These are phyloP conservation scores for Aquilaria sinensis DNA, from an alignment of 345 rosid genomes.

Conservation along the genomic window DNA sequence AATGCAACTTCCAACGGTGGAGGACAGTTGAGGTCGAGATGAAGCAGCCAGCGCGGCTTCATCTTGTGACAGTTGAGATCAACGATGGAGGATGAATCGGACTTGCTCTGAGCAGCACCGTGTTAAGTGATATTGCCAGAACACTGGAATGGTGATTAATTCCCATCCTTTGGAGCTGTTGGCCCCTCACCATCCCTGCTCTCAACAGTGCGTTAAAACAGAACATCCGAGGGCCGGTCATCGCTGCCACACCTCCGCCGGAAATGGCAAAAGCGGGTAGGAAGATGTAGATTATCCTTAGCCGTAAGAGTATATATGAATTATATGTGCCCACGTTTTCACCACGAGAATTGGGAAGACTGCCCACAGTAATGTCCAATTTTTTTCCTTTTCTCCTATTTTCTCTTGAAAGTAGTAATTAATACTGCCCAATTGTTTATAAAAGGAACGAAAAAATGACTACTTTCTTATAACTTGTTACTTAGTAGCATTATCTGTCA, in stretches of 20 bases:
- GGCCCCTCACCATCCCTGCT: slow-evolving; percentile 19
- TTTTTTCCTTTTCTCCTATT: too few species aligned
- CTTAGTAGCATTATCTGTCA: too few species aligned
- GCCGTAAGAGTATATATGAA: too few species aligned
- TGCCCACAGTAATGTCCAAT: too few species aligned
- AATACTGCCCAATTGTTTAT: too few species aligned
- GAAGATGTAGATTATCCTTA: slow-evolving; percentile 1
- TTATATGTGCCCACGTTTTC: too few species aligned
- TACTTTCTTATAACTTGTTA: too few species aligned
- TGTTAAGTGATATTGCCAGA: slow-evolving; percentile 8
- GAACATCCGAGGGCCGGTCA: slow-evolving; percentile 14
- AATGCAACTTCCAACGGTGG: slow-evolving; percentile 44
- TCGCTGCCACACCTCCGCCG: background rate
- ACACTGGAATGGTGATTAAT: slow-evolving; percentile 15
- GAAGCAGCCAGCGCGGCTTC: slow-evolving; percentile 24
- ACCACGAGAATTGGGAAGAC: too few species aligned
- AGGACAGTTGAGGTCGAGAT: slow-evolving; percentile 66
- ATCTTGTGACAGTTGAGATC: slow-evolving; percentile 28
- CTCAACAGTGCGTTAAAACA: slow-evolving; percentile 18
- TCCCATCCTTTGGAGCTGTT: slow-evolving; percentile 22
- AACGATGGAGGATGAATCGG: slow-evolving; percentile 52
- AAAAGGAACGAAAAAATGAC: too few species aligned
- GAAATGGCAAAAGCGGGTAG: slow-evolving; percentile 17
- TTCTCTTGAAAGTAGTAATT: too few species aligned
- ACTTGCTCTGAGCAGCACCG: slow-evolving; percentile 40